Evolutionary conservation across 2,329 filamentous ascomycete genomes (phyloP).

Genomic region (Neonectria neomacrospora): DNA sequence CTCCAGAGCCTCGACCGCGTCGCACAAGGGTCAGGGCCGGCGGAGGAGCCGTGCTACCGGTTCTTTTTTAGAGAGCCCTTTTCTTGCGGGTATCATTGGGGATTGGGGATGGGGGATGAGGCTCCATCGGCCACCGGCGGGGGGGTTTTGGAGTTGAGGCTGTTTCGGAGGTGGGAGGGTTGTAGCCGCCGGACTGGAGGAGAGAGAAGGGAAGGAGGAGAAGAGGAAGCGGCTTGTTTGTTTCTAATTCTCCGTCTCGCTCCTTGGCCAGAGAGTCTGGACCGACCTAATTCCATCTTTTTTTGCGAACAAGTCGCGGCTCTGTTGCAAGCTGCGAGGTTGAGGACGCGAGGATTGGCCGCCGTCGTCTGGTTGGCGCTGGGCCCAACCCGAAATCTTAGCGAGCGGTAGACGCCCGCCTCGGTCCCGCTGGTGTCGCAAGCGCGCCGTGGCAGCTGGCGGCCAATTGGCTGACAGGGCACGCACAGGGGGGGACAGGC

Average conservation of each 20-base stretch:
- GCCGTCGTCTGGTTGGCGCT: slow-evolving; percentile 34
- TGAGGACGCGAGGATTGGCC: slow-evolving; percentile 32
- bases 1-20: slow-evolving; percentile 11
- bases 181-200: slow-evolving; percentile 40
- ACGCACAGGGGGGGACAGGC: slow-evolving; percentile 24
- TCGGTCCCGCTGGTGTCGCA: slow-evolving; percentile 33
- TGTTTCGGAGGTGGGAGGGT: slow-evolving; percentile 35
- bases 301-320: slow-evolving; percentile 10
- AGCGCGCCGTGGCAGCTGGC: slow-evolving; percentile 33
- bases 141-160: slow-evolving; percentile 11
- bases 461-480: slow-evolving; percentile 35
- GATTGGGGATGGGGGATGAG: not conserved
- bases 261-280: not conserved
- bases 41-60: not conserved
- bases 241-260: not conserved
- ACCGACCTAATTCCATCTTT: slow-evolving; percentile 1
- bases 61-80: not conserved
- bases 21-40: slow-evolving; percentile 20
- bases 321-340: slow-evolving; percentile 8
- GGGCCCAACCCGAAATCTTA: slow-evolving; percentile 3
- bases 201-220: not conserved
- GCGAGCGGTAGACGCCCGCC: slow-evolving; percentile 31
- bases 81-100: not conserved
- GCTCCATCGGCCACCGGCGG: not conserved
- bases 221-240: slow-evolving; percentile 3